phyloP scores from a whole-genome alignment of 2,329 filamentous ascomycete genomes.

The Fusarium albosuccineum region DNA sequence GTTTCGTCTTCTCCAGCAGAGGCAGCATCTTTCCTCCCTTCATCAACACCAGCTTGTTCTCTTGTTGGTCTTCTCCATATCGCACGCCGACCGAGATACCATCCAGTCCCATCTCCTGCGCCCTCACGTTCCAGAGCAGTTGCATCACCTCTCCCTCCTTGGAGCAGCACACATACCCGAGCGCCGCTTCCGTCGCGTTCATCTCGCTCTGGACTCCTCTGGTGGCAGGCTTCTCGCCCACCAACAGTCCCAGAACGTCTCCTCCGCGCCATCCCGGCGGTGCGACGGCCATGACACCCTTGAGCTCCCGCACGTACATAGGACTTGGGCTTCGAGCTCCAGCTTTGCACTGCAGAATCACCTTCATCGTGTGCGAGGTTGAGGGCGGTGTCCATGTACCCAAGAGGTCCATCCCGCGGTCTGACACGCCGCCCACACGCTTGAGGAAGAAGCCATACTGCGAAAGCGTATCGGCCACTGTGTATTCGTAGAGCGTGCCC shows the following conservation, averaged over 20 bases:
- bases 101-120: conserved; percentile 72
- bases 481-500: conserved; percentile 85
- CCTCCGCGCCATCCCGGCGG: conserved; percentile 78
- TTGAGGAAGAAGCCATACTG: conserved; percentile 73
- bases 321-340: conserved; percentile 67
- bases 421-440: conserved; percentile 74
- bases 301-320: conserved; percentile 77
- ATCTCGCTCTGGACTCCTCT: conserved; percentile 83
- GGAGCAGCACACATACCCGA: conserved; percentile 77
- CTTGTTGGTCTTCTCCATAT: conserved; percentile 51
- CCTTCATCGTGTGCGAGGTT: conserved; percentile 54
- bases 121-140: conserved; percentile 78
- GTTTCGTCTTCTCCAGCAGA: conserved; percentile 24
- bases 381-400: conserved; percentile 74
- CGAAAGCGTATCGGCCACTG: conserved; percentile 66
- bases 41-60: conserved; percentile 63
- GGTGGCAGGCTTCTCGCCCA: conserved; percentile 77
- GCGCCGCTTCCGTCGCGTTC: conserved; percentile 70
- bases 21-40: conserved; percentile 61
- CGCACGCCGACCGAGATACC: conserved; percentile 67
- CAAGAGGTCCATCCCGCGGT: conserved; percentile 80
- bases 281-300: conserved; percentile 81
- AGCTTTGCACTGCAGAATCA: conserved; percentile 78
- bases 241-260: conserved; percentile 78
- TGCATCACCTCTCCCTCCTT: conserved; percentile 71